Evolutionary conservation across 108 stramenopile genomes (phyloP).

Genomic region (Thalassiosira profunda): DNA sequence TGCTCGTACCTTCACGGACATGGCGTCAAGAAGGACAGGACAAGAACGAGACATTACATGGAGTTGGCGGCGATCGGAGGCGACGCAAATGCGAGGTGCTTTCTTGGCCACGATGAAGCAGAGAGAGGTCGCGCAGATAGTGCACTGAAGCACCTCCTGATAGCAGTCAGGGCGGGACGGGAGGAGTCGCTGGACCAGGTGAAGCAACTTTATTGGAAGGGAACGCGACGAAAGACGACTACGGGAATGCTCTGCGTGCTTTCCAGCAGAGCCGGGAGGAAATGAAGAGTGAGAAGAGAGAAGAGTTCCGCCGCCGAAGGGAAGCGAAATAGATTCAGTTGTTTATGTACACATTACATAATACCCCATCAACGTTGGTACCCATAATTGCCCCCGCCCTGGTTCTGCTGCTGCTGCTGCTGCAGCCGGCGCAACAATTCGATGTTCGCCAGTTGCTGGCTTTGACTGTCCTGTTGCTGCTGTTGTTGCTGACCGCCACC

Average conservation of each 20-base stretch:
- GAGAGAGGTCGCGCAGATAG: not conserved
- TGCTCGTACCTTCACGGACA: not conserved
- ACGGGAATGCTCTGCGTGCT: not conserved
- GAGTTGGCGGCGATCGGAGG: not conserved
- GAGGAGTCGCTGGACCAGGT: not conserved
- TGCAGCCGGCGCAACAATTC: conserved; percentile 30
- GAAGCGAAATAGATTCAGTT: too few species aligned
- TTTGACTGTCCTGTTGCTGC: conserved; percentile 10
- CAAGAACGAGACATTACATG: not conserved
- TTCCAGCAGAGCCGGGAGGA: not conserved
- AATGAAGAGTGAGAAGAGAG: not conserved
- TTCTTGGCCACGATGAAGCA: not conserved
- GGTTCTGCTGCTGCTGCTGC: conserved; percentile 14
- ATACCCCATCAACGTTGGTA: too few species aligned
- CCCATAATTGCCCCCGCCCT: not conserved
- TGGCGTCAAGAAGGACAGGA: not conserved
- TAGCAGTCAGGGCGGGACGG: not conserved
- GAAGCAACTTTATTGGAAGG: not conserved
- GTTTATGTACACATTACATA: too few species aligned
- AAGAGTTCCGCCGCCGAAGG: too few species aligned
- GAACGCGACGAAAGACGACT: not conserved
- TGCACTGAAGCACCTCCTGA: not conserved
- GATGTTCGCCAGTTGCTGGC: conserved; percentile 8
- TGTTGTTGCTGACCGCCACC: conserved; percentile 11
- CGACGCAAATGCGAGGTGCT: not conserved